Evolutionary conservation across 2,329 filamentous ascomycete species (phyloP).

Genomic region (Elsinoe fawcettii): DNA sequence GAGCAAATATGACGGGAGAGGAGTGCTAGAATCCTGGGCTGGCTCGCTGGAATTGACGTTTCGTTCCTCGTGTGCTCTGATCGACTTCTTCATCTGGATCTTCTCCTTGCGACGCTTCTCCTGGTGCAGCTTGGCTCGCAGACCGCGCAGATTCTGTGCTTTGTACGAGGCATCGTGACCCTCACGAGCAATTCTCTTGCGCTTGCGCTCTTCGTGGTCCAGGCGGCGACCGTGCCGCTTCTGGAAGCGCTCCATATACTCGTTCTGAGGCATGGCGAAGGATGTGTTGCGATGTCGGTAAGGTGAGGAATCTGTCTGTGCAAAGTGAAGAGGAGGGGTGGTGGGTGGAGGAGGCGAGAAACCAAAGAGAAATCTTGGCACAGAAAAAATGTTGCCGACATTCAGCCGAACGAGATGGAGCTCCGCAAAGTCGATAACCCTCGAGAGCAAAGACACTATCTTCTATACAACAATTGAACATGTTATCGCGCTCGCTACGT

Average conservation of each 20-base stretch:
- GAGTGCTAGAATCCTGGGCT: constrained; percentile 69
- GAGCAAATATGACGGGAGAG: constrained; percentile 86
- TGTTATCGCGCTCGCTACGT: constrained; percentile 49
- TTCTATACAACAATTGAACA: constrained; percentile 24
- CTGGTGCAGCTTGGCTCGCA: constrained; percentile 86
- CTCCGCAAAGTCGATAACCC: constrained; percentile 5
- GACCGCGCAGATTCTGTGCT: constrained; percentile 85
- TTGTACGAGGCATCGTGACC: constrained; percentile 80
- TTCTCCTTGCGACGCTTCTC: constrained; percentile 95
- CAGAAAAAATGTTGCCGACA: constrained; percentile 14
- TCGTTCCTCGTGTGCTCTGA: constrained; percentile 91
- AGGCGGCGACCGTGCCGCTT: constrained; percentile 53
- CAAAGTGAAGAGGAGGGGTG: neutral
- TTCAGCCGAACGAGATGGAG: constrained; percentile 1
- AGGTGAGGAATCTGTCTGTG: neutral
- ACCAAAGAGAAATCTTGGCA: constrained; percentile 15
- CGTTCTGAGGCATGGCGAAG: constrained; percentile 64
- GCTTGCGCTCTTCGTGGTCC: constrained; percentile 79
- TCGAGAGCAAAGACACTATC: neutral
- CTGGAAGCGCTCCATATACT: constrained; percentile 66
- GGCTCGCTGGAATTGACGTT: constrained; percentile 81
- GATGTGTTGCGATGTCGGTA: constrained; percentile 4
- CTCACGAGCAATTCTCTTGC: constrained; percentile 83
- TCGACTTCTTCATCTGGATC: constrained; percentile 93
- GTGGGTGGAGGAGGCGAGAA: constrained; percentile 6